Evolutionary conservation across 345 rosid genomes (phyloP).

Genomic region (Abelmoschus esculentus): DNA sequence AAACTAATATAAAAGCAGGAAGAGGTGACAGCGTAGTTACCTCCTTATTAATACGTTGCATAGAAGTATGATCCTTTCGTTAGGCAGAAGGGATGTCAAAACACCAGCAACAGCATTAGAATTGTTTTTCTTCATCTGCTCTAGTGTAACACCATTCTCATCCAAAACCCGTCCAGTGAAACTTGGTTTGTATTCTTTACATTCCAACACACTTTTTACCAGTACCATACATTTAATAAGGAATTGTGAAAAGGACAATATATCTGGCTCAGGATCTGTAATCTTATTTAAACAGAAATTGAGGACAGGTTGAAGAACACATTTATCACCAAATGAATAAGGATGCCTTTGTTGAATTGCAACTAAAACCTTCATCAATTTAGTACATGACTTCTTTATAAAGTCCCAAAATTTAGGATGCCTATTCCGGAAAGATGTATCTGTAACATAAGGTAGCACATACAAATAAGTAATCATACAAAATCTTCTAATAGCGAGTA

Average conservation of each 20-base stretch:
- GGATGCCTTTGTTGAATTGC: conserved; percentile 89
- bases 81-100: conserved; percentile 72
- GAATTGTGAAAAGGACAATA: conserved; percentile 64
- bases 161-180: conserved; percentile 85
- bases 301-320: conserved; percentile 71
- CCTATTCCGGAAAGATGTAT: conserved; percentile 64
- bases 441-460: conserved; percentile 32
- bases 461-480: conserved; percentile 1
- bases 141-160: conserved; percentile 62
- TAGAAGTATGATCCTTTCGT: conserved; percentile 62
- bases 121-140: conserved; percentile 78
- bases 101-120: conserved; percentile 59
- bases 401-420: conserved; percentile 67
- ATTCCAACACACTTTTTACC: conserved; percentile 81
- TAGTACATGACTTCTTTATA: conserved; percentile 73
- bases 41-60: conserved; percentile 90
- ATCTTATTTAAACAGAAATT: conserved; percentile 90
- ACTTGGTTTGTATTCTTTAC: conserved; percentile 88
- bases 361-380: conserved; percentile 84
- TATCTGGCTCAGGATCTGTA: conserved; percentile 53
- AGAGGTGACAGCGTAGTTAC: conserved; percentile 31
- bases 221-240: conserved; percentile 94
- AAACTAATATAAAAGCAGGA: conserved; percentile 7
- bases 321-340: conserved; percentile 84
- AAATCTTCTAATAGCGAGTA: neutral